Evolutionary conservation across 2,329 filamentous ascomycete species (phyloP), one percentile per base, ranked within the genome.

Genomic region (Colletotrichum sp.): DNA sequence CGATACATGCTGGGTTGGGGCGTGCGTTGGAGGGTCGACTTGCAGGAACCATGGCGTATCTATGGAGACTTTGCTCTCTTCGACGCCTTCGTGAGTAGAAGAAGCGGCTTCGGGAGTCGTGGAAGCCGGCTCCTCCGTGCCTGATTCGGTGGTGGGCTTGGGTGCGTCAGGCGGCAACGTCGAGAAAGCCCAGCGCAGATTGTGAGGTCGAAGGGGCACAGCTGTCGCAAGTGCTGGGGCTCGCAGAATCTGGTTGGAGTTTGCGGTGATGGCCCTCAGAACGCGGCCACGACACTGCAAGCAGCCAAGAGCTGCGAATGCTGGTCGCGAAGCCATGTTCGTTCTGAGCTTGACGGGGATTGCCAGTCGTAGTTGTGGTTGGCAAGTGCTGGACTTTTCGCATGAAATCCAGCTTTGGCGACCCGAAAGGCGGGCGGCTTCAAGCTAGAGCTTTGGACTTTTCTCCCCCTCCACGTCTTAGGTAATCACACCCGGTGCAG

Each of bases 31-130:
- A 2, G 90, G 86, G 57, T 95, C 90, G 79, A 95, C 92, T 81
- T 97, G 93, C 32, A 98, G 92, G 84, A 98, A 99, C 97, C 97
- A 99, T 8, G 95, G 95, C 9, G 92, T 84, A 9, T 83, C 79
- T 7, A 82, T 72, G 16, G 64, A 49, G 15, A 24, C 18, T 1
- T 59, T 69, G 30, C 57, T 66, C n/a, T 77, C 55, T 21, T 80
- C 75, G 21, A 12, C 7, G 15, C 15, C 15, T 18, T 71, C 36
- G 7, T n/a, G 3, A 0, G 16, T 15, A 6, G 49, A 18, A 24
- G 36, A 13, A 26, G 21, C 16, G 21, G 21, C 18, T 21, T 72
- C 28, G 4, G 66, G 5, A 68, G 55, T 68, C 21, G 12, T 21
- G 2, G 57, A 8, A 9, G n/a, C 52, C 6, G 34, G 1, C 12